Conservation (phyloP, 1,284 basidiomycete genomes). For the Ganoderma sp. region DNA sequence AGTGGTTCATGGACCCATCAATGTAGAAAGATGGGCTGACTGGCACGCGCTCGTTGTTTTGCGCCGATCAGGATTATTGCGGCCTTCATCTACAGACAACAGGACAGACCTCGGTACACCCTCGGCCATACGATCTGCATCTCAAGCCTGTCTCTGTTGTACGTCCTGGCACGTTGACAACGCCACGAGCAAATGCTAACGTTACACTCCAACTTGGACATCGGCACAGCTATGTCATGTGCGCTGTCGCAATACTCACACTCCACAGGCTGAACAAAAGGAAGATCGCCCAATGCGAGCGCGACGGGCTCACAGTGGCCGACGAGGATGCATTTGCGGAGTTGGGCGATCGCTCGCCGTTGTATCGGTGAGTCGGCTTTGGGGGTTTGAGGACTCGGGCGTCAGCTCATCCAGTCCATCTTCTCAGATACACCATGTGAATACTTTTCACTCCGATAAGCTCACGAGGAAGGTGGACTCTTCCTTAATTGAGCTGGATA, state of each 20-base stretch:
- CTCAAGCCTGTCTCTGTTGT: constrained; percentile 19
- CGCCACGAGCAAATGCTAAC: background rate
- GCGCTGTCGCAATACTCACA: constrained; percentile 17
- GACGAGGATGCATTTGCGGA: constrained; percentile 17
- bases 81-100: constrained; percentile 29
- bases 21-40: no score
- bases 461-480: no score
- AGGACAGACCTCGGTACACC: constrained; percentile 24
- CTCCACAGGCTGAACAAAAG: constrained; percentile 19
- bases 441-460: no score
- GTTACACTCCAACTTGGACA: background rate
- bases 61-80: constrained; percentile 18
- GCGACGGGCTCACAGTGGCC: constrained; percentile 17
- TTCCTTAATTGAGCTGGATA: no score
- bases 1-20: no score
- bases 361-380: constrained; percentile 19
- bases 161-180: background rate
- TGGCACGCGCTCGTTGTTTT: no score
- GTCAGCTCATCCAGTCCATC: no score
- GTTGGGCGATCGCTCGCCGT: constrained; percentile 26
- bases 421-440: no score
- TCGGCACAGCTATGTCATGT: constrained; percentile 13
- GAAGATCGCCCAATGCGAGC: constrained; percentile 21
- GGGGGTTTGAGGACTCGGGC: no score
- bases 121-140: constrained; percentile 25